Evolutionary conservation across 202 grass and related monocot species (phyloP), one percentile per base, ranked within the genome.

Genomic region (Carex arenaria): DNA sequence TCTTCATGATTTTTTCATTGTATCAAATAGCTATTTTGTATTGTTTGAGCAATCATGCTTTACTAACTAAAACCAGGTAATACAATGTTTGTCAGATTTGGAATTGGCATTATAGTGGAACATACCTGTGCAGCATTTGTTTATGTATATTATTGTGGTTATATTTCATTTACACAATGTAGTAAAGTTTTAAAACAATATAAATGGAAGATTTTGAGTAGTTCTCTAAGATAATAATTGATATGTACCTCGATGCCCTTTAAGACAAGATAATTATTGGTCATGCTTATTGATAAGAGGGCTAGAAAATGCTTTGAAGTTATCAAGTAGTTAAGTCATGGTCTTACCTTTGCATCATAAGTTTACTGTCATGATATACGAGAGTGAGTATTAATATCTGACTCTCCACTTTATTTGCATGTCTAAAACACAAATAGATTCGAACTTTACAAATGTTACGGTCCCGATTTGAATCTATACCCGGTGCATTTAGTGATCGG

Each of bases 401-500:
- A 62, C 40, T 23, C 42, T 20, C 54, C 79, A 59, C 52, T 76
- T 70, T 87, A 14, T 75, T 74, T 45, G 18, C 12, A 64, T 87
- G 84, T 87, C 72, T 87, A 69, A 30, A 30, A 72, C 49, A 84
- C 77, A 76, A 54, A 67, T 90, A 98, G 95, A 98, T 98, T 72
- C 90, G 95, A 26, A 94, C 95, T 52, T 84, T 98, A 63, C 91
- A 79, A 86, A 91, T 98, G 95, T 72, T 98, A 76, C 65, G 95
- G 78, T 94, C 92, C 56, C 89, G 95, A 87, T 98, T 98, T 90
- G 78, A 87, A 76, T 89, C 92, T 31, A 90, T 98, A 89, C 95
- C 95, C 83, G 65, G 61, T 52, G 89, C 87, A 32, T 72, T 98
- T 87, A 91, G 94, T 87, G 85, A 67, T 20, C 92, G 89, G 85